These are phyloP conservation scores for Mycena vulgaris DNA, from an alignment of 768 basidiomycete species.

Conservation along the genomic window DNA sequence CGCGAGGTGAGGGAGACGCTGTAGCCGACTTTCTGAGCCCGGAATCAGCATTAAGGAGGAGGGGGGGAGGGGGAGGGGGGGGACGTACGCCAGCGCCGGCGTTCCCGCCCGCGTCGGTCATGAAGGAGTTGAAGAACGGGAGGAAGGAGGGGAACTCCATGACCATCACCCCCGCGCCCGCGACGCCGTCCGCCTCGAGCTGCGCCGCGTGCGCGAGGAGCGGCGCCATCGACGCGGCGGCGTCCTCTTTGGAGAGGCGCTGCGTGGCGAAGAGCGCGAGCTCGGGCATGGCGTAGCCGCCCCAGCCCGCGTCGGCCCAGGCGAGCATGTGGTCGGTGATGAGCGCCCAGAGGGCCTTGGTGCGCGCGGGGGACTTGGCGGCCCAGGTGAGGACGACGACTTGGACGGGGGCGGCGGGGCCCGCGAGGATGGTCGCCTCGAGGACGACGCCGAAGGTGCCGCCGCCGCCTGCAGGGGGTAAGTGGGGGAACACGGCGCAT, in stretches of 20 bases:
- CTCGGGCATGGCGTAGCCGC: conserved; percentile 57
- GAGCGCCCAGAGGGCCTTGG: conserved; percentile 53
- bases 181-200: conserved; percentile 43
- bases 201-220: conserved; percentile 55
- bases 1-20: conserved; percentile 62
- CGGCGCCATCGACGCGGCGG: conserved; percentile 58
- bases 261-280: conserved; percentile 64
- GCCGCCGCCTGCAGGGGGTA: conserved; percentile 54
- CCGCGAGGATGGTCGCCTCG: conserved; percentile 52
- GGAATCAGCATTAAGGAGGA: conserved; percentile 1
- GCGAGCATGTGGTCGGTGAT: conserved; percentile 55
- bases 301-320: conserved; percentile 66
- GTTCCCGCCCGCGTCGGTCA: conserved; percentile 41
- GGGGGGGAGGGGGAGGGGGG: conserved; percentile 8
- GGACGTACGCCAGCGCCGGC: conserved; percentile 54
- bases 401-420: conserved; percentile 54
- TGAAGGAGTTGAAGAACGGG: conserved; percentile 45
- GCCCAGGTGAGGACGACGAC: conserved; percentile 53
- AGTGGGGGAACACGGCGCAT: conserved; percentile 11
- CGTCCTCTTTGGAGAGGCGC: conserved; percentile 52
- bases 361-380: conserved; percentile 42
- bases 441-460: conserved; percentile 64
- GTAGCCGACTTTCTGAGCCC: conserved; percentile 53
- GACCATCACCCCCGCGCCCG: conserved; percentile 47
- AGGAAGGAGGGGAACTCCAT: conserved; percentile 61